Evolutionary conservation across 2,329 filamentous ascomycete genomes (phyloP).

Genomic region (Botryotinia convoluta): DNA sequence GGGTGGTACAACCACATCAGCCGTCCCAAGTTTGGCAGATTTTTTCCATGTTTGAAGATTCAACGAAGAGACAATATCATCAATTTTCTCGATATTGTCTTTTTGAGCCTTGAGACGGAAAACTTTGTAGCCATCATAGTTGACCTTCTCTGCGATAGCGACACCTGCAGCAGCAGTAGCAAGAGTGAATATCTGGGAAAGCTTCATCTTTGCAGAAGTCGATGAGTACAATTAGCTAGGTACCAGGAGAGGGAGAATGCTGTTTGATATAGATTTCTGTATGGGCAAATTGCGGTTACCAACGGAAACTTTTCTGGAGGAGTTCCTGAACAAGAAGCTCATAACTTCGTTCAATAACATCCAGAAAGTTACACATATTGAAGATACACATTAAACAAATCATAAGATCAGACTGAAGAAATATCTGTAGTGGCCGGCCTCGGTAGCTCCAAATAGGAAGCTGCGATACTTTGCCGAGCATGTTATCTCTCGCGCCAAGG

Average conservation of each 20-base stretch:
- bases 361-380: neutral
- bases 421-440: neutral
- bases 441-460: slow-evolving; percentile 17
- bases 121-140: slow-evolving; percentile 44
- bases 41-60: slow-evolving; percentile 42
- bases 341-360: neutral
- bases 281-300: neutral
- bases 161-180: neutral
- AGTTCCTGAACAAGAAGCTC: slow-evolving; percentile 18
- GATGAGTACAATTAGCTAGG: neutral
- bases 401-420: neutral
- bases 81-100: slow-evolving; percentile 38
- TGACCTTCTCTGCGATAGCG: slow-evolving; percentile 28
- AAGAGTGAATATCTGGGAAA: slow-evolving; percentile 6
- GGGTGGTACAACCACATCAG: slow-evolving; percentile 45
- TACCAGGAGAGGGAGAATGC: neutral
- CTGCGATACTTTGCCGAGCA: slow-evolving; percentile 8
- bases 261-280: neutral
- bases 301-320: neutral
- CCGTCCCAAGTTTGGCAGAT: slow-evolving; percentile 30
- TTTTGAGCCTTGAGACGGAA: slow-evolving; percentile 40
- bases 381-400: slow-evolving; percentile 5
- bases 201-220: slow-evolving; percentile 5
- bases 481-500: slow-evolving; percentile 17
- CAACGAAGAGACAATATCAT: slow-evolving; percentile 39